Evolutionary conservation across 805 yeast species (phyloP).

Genomic region (Monosporozyma aerobia): DNA sequence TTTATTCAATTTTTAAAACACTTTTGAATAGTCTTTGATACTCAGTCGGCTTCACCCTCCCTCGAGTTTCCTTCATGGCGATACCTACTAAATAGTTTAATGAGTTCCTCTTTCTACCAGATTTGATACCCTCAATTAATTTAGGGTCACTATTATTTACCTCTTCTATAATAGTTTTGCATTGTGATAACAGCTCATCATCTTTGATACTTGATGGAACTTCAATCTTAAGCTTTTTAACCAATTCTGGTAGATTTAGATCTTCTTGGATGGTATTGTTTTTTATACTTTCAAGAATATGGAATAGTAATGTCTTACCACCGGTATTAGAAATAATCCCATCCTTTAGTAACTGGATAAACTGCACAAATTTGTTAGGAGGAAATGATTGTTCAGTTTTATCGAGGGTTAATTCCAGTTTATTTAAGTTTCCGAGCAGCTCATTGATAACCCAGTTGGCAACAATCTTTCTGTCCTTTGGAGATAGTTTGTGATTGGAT

Average conservation of each 20-base stretch:
- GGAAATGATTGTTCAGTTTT: constrained; percentile 31
- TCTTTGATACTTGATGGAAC: constrained; percentile 27
- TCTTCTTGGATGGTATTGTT: constrained; percentile 19
- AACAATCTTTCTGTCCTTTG: constrained; percentile 33
- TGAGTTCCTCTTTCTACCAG: constrained; percentile 52
- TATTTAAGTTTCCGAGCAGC: constrained; percentile 58
- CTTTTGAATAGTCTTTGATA: constrained; percentile 31
- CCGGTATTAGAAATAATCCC: constrained; percentile 51
- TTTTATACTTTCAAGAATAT: constrained; percentile 44
- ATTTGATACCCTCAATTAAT: constrained; percentile 45
- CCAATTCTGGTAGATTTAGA: constrained; percentile 33
- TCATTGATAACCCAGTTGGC: constrained; percentile 82
- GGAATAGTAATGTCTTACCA: constrained; percentile 56
- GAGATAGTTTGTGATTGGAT: constrained; percentile 9
- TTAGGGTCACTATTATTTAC: constrained; percentile 33
- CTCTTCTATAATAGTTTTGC: constrained; percentile 36
- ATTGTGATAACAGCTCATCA: constrained; percentile 32
- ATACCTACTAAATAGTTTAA: constrained; percentile 75
- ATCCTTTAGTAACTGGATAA: constrained; percentile 43
- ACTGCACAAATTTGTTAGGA: constrained; percentile 40
- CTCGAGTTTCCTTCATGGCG: constrained; percentile 74
- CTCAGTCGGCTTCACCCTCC: constrained; percentile 35
- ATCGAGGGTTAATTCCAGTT: constrained; percentile 31
- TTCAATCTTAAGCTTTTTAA: constrained; percentile 45
- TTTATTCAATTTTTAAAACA: constrained; percentile 14